Percentiles rank a stretch among this genome's conserved stretches.
phyloP scores from a whole-genome alignment of 805 yeast genomes.

The Dipodascus geniculatus region DNA sequence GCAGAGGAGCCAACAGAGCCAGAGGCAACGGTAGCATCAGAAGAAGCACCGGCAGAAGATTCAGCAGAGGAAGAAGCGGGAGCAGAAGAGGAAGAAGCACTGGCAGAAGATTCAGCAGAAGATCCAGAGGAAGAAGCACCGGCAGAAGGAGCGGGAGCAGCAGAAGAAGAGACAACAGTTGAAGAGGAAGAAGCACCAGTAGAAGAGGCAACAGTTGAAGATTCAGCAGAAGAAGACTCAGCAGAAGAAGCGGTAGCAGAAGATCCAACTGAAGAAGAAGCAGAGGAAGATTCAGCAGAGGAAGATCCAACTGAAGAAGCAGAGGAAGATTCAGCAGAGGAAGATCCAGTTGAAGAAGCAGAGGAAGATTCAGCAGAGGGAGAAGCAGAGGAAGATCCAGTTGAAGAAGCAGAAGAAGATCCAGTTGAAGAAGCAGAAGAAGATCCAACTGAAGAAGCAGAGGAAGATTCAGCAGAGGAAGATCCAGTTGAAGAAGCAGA shows the following conservation, averaged over 20 bases:
- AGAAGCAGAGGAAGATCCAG: conserved; percentile 4
- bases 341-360: conserved; percentile 3
- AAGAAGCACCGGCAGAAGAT: neutral
- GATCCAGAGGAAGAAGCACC: conserved; percentile 18
- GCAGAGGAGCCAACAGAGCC: neutral
- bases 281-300: neutral
- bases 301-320: neutral
- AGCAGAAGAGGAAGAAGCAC: conserved; percentile 9
- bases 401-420: conserved; percentile 3
- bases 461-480: conserved; percentile 6
- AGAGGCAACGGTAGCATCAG: neutral
- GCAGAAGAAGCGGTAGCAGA: neutral
- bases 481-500: conserved; percentile 13
- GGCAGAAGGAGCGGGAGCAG: neutral
- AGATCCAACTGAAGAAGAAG: neutral
- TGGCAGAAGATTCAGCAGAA: conserved; percentile 30
- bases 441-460: neutral
- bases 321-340: conserved; percentile 7
- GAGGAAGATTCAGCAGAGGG: conserved; percentile 11
- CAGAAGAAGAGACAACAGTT: neutral
- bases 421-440: conserved; percentile 9
- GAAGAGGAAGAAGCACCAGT: conserved; percentile 19
- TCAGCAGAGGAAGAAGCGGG: neutral
- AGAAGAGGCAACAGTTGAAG: neutral
- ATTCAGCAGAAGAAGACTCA: neutral